Percentiles rank a stretch among this genome's conserved stretches.
These are phyloP conservation scores for Dunaliella primolecta DNA, from an alignment of 139 green algal species.

Conservation along the genomic window DNA sequence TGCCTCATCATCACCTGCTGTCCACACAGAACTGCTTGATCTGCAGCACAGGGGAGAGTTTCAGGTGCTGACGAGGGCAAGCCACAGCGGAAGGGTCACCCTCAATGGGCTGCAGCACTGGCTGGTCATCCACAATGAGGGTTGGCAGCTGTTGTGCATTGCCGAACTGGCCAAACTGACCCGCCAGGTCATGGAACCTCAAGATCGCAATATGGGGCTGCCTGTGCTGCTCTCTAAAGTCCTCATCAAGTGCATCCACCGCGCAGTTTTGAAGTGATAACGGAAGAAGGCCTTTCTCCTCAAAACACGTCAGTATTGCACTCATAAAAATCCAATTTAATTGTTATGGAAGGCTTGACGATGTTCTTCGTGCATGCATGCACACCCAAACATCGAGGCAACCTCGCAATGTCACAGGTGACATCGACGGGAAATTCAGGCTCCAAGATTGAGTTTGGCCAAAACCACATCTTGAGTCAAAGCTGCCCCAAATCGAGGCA, in stretches of 20 bases:
- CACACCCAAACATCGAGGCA: no score
- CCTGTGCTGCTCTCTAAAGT: not conserved
- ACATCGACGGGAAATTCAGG: no score
- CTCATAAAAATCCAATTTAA: no score
- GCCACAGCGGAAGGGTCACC: not conserved
- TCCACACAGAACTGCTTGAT: not conserved
- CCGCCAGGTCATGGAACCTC: not conserved
- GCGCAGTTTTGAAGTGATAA: no score
- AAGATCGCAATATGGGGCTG: not conserved
- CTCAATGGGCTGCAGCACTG: not conserved
- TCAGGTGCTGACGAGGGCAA: not conserved
- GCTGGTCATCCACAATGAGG: not conserved
- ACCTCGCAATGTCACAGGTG: no score
- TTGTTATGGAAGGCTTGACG: no score
- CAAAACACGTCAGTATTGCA: not conserved
- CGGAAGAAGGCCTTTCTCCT: not conserved
- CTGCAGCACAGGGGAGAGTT: not conserved
- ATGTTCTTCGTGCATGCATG: no score
- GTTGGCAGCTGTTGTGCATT: not conserved
- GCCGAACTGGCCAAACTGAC: not conserved
- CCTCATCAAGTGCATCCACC: not conserved
- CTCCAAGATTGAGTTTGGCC: no score
- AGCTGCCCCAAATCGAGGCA: no score
- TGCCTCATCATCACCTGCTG: not conserved
- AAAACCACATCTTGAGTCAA: no score